Base-by-base conservation (phyloP, 768 basidiomycete species). In the Boletus vermiculosoides region DNA sequence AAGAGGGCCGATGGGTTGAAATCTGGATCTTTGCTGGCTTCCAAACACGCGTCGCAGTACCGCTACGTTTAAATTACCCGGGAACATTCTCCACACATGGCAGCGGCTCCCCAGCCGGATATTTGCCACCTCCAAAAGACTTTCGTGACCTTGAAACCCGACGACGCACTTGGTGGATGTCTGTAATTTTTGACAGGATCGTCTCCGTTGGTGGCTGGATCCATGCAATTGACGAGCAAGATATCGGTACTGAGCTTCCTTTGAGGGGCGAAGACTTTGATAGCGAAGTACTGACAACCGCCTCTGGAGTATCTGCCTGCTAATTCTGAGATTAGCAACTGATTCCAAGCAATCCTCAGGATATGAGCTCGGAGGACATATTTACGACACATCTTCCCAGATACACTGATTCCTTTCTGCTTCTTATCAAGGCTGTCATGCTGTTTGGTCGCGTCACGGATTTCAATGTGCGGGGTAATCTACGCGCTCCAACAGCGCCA, bases 21-120 rank as follows among this genome's bases (percentile, higher is more conserved):
- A 87, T 93, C 4, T 93, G 92, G 92, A 88, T 92, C 40, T 92
- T 92, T 72, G 90, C 92, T 20, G 89, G 83, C 13, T 92, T 92
- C 65, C 88, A 92, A 67, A 90, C 86, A 16, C 81, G 91, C 31
- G 88, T 90, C 20, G 88, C 90, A 25, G 80, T 93, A 18, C 92
- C 91, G 6, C 77, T 94, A 31, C 85, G 91, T 42, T 73, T 92
- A 28, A 94, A 94, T 71, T 91, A 90, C 69, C 91, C 90, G 4
- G 91, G 92, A 36, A 92, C 91, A 18, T 92, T 87, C 65, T 83
- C 85, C 7, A 82, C 82, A 15, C 84, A 88, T 55, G 83, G 80
- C 5, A 82, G 78, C 61, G 80, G 78, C 52, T 84, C 86, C n/a
- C 85, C 88, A 11, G 86, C 85, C 15, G 90, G 89, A 42, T 94